Conservation (phyloP, 2,329 filamentous ascomycete genomes). For the Dactylellina drechsleri region DNA sequence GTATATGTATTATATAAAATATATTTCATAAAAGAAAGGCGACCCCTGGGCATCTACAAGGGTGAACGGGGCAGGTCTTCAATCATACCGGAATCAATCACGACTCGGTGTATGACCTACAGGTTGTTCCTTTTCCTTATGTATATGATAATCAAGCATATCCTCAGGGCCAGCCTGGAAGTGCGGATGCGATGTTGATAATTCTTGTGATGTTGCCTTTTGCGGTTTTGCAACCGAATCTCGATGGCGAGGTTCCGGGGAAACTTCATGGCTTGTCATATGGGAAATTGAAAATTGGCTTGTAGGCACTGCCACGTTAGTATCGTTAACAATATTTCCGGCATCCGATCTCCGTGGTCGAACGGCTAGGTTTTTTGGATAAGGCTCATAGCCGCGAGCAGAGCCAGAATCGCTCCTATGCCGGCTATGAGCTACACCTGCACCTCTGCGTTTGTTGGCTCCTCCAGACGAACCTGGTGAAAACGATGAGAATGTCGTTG, state of each 20-base stretch:
- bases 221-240: conserved; percentile 24
- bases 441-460: conserved; percentile 54
- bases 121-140: conserved; percentile 32
- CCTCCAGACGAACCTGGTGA: conserved; percentile 54
- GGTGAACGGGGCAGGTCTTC: no score
- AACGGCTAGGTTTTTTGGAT: conserved; percentile 50
- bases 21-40: no score
- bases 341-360: conserved; percentile 56
- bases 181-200: conserved; percentile 24
- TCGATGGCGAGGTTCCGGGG: conserved; percentile 19
- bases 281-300: conserved; percentile 47
- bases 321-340: conserved; percentile 3
- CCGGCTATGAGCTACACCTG: conserved; percentile 56
- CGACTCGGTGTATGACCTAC: no score
- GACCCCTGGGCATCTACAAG: no score
- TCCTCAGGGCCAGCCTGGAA: conserved; percentile 47
- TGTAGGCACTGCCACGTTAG: background rate
- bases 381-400: conserved; percentile 56
- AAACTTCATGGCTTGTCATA: conserved; percentile 31
- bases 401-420: conserved; percentile 57
- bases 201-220: conserved; percentile 15
- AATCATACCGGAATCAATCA: no score
- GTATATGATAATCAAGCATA: conserved; percentile 28
- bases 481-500: conserved; percentile 54
- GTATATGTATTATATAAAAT: no score